Conservation (phyloP, 352 stramenopile genomes). For the Phytophthora idaei region DNA sequence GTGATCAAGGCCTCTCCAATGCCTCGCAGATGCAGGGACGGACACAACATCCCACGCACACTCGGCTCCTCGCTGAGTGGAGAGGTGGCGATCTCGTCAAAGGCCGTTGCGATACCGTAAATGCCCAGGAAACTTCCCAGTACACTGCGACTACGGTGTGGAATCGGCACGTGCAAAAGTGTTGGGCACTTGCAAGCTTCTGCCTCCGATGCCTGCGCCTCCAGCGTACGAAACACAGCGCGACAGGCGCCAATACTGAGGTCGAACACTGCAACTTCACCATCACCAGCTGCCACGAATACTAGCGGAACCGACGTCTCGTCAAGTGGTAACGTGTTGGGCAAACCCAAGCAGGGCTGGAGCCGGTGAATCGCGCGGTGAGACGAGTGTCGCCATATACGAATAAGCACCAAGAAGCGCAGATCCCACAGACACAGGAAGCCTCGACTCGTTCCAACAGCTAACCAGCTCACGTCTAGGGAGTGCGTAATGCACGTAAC, state of each 20-base stretch:
- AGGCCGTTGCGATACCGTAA: conserved; percentile 79
- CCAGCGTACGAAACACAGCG: conserved; percentile 92
- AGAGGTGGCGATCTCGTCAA: conserved; percentile 84
- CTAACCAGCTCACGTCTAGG: conserved; percentile 95
- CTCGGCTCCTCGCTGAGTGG: conserved; percentile 77
- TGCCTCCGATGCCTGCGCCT: conserved; percentile 74
- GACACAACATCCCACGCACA: conserved; percentile 89
- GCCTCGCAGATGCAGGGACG: conserved; percentile 86
- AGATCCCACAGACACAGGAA: conserved; percentile 97
- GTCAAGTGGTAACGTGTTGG: conserved; percentile 75
- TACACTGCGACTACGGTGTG: conserved; percentile 70
- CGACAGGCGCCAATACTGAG: conserved; percentile 90
- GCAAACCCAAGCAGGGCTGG: conserved; percentile 81
- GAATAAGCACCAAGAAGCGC: conserved; percentile 94
- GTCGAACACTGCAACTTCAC: conserved; percentile 91
- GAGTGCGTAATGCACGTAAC: conserved; percentile 96
- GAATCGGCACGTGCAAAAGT: conserved; percentile 76
- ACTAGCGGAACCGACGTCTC: conserved; percentile 89
- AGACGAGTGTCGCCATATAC: conserved; percentile 96
- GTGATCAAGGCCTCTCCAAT: conserved; percentile 91
- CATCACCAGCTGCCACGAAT: conserved; percentile 94
- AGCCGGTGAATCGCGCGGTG: conserved; percentile 90
- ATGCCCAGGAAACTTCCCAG: conserved; percentile 81
- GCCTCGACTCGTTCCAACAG: conserved; percentile 93
- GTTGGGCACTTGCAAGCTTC: conserved; percentile 79